Evolutionary conservation across 805 yeast genomes (phyloP).

Genomic region (Yarrowia sp.): DNA sequence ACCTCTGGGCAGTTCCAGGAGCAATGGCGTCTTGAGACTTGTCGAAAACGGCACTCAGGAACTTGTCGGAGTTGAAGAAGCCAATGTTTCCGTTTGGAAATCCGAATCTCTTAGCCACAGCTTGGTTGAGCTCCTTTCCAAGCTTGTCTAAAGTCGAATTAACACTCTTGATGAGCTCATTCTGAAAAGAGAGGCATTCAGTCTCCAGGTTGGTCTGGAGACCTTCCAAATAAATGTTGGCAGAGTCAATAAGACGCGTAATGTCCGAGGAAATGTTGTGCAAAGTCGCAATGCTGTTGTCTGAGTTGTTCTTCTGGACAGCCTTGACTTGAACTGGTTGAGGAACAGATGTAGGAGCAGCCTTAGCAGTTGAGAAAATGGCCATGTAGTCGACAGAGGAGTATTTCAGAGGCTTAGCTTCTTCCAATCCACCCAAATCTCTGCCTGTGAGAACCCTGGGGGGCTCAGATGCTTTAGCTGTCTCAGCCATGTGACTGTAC

Average conservation of each 20-base stretch:
- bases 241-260: not conserved
- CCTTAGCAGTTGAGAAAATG: not conserved
- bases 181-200: not conserved
- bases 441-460: not conserved
- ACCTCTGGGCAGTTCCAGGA: not conserved
- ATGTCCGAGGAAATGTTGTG: not conserved
- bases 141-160: not conserved
- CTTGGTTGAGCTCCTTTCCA: not conserved
- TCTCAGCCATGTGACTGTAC: not conserved
- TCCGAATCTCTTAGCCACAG: not conserved
- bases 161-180: not conserved
- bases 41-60: not conserved
- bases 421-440: not conserved
- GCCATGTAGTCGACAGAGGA: not conserved
- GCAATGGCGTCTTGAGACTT: not conserved
- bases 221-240: conserved; percentile 9
- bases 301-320: not conserved
- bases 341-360: not conserved
- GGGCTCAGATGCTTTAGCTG: not conserved
- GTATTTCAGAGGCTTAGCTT: not conserved
- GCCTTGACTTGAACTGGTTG: not conserved
- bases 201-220: not conserved
- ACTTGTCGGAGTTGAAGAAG: not conserved
- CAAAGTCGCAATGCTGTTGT: not conserved
- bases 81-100: not conserved